Base-by-base conservation (phyloP, 441 rosid genomes). In the Populus hybrid region DNA sequence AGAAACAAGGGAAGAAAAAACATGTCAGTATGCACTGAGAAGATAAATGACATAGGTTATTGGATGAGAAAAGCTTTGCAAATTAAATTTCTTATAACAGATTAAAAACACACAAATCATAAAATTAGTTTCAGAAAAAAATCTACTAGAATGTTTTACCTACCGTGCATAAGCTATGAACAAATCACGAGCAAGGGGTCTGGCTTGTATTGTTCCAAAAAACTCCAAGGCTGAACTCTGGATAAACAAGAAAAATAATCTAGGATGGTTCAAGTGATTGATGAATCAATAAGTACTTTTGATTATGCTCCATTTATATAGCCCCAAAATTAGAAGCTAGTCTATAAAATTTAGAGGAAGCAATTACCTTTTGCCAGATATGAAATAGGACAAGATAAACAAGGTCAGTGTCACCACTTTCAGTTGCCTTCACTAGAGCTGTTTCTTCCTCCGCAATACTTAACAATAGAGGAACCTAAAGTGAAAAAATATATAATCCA, bases 401-500 rank as follows among this genome's bases (percentile, higher is more conserved):
- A 82, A 93, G 94, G 84, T 96, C 99, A 61, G 98, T 84, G 82
- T 96, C 99, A 75, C 99, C 97, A 74, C 99, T 93, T 87, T 96
- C 98, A 67, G 89, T 94, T 80, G 99, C 95, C 90, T 94, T 96
- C 66, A 84, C 83, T 87, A 96, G 84, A 69, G 98, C 99, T 20
- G 90, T 89, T 83, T 96, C 99, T 86, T 96, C 98, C 81, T 96
- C 98, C 69, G 97, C 97, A 73, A 96, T 96, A 88, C 97, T 96
- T 86, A 96, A 80, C 84, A 96, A 81, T 70, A 96, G 93, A 67
- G 99, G 99, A 85, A 96, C 96, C 99, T 95, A 84, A 71, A 80
- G 75, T 42, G 65, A 30, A 69, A 82, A 78, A 75, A 61, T n/a
- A 26, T 10, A 79, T 20, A 69, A 69, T 68, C 69, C 57, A 40